Conservation (phyloP, 2,329 filamentous ascomycete genomes). For the Cladobotryum mycophilum region DNA sequence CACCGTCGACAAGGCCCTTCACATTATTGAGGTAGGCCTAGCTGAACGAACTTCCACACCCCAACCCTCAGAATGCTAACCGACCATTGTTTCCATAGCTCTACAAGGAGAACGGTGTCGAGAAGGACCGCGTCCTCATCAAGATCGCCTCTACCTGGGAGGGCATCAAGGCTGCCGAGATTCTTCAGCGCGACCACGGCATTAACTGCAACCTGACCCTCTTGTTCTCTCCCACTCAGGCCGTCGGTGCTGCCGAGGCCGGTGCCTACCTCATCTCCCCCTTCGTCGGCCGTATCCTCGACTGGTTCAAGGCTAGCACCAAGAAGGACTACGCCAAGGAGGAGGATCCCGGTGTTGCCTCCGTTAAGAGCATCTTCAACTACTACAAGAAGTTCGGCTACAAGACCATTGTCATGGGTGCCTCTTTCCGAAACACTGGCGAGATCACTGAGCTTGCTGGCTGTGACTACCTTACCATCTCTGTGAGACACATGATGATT, state of each 20-base stretch:
- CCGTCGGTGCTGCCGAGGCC: conserved; percentile 92
- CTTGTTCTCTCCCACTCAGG: conserved; percentile 94
- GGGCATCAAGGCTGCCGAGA: conserved; percentile 97
- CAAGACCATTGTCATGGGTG: conserved; percentile 99
- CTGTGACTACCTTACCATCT: conserved; percentile 98
- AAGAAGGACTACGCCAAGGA: conserved; percentile 88
- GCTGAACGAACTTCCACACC: background rate
- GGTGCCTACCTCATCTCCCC: conserved; percentile 96
- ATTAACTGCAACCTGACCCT: conserved; percentile 99
- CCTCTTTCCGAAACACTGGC: conserved; percentile 91
- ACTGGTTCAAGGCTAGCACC: conserved; percentile 96
- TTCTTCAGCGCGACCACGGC: conserved; percentile 89
- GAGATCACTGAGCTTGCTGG: conserved; percentile 98
- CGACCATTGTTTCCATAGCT: conserved; percentile 50
- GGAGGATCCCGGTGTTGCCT: conserved; percentile 94
- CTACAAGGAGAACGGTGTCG: conserved; percentile 86
- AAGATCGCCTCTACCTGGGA: conserved; percentile 99
- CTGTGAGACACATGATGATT: conserved; percentile 47
- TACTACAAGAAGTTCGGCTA: conserved; percentile 99
- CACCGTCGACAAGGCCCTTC: conserved; percentile 90
- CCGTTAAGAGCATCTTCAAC: conserved; percentile 92
- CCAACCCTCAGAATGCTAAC: conserved; percentile 10
- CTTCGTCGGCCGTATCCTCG: conserved; percentile 97
- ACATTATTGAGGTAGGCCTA: conserved; percentile 79
- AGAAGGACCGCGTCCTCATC: conserved; percentile 93